phyloP scores from a whole-genome alignment of 768 basidiomycete species.

The Trametes punicea region DNA sequence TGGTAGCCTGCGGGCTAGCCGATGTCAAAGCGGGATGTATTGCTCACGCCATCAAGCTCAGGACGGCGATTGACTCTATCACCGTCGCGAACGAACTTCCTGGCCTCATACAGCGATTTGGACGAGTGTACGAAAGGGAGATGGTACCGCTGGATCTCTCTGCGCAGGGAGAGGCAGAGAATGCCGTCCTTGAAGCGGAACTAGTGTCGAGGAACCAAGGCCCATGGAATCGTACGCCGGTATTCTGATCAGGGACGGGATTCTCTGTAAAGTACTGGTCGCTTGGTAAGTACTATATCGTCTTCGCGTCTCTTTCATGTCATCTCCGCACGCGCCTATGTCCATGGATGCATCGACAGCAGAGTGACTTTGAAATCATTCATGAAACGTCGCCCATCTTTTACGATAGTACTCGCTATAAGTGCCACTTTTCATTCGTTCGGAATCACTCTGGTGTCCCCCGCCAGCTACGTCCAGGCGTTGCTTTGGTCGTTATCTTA shows the following conservation, averaged over 20 bases:
- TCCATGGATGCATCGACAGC: too few relatives aligned
- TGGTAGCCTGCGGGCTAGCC: slow-evolving; percentile 88
- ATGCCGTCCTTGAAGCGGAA: slow-evolving; percentile 25
- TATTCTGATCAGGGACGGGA: not conserved
- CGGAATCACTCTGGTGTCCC: too few relatives aligned
- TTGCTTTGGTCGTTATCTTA: too few relatives aligned
- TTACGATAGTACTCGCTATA: too few relatives aligned
- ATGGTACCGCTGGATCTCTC: slow-evolving; percentile 28
- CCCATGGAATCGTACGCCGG: slow-evolving; percentile 16
- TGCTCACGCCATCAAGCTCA: slow-evolving; percentile 22
- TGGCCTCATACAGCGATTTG: slow-evolving; percentile 37
- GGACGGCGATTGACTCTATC: slow-evolving; percentile 20
- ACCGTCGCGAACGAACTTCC: slow-evolving; percentile 50
- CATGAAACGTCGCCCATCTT: too few relatives aligned
- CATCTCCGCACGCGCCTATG: too few relatives aligned
- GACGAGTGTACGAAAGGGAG: slow-evolving; percentile 28
- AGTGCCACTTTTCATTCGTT: too few relatives aligned
- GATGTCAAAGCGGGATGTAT: slow-evolving; percentile 79
- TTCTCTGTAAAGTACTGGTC: too few relatives aligned
- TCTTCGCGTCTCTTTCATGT: too few relatives aligned
- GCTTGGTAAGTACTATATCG: too few relatives aligned
- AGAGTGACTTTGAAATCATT: too few relatives aligned
- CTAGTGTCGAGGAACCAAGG: slow-evolving; percentile 20
- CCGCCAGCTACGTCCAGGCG: too few relatives aligned
- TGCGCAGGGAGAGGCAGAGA: slow-evolving; percentile 22